Percentiles rank a stretch among this genome's conserved stretches.
phyloP scores from a whole-genome alignment of 202 grass and related monocot species.

The Eragrostis tef region DNA sequence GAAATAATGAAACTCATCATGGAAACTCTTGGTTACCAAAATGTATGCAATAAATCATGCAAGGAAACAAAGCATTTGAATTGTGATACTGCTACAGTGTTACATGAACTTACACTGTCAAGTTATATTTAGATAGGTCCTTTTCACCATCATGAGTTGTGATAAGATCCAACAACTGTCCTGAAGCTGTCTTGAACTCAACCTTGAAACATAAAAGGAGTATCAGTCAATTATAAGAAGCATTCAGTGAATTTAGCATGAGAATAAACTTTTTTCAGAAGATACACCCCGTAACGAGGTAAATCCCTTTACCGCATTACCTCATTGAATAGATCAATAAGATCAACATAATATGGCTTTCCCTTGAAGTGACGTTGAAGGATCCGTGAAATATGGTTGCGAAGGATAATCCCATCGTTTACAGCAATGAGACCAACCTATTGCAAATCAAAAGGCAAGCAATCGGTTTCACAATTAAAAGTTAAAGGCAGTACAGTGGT shows the following conservation, averaged over 20 bases:
- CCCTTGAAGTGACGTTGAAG: constrained; percentile 80
- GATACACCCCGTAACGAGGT: too few relatives aligned
- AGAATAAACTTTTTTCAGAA: constrained; percentile 24
- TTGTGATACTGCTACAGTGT: constrained; percentile 1
- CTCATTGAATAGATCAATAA: constrained; percentile 98
- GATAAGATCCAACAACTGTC: constrained; percentile 91
- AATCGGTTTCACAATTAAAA: constrained; percentile 29
- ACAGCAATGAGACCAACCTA: constrained; percentile 98
- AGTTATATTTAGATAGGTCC: constrained; percentile 81
- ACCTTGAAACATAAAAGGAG: constrained; percentile 57
- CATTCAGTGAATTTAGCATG: constrained; percentile 11
- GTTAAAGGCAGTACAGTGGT: background rate
- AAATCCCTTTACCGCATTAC: too few relatives aligned
- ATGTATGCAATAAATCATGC: constrained; percentile 10
- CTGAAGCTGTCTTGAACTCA: constrained; percentile 96
- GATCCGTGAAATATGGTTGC: constrained; percentile 92
- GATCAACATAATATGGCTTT: constrained; percentile 90
- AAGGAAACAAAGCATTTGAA: constrained; percentile 7
- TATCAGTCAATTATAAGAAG: constrained; percentile 30
- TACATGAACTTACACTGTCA: constrained; percentile 68
- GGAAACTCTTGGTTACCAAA: constrained; percentile 30
- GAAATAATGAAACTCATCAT: background rate
- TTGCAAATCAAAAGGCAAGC: constrained; percentile 34
- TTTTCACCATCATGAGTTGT: constrained; percentile 95
- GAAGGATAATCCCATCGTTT: constrained; percentile 94